Conservation (phyloP, 768 basidiomycete species). For the Pleurotus tuber-regium region DNA sequence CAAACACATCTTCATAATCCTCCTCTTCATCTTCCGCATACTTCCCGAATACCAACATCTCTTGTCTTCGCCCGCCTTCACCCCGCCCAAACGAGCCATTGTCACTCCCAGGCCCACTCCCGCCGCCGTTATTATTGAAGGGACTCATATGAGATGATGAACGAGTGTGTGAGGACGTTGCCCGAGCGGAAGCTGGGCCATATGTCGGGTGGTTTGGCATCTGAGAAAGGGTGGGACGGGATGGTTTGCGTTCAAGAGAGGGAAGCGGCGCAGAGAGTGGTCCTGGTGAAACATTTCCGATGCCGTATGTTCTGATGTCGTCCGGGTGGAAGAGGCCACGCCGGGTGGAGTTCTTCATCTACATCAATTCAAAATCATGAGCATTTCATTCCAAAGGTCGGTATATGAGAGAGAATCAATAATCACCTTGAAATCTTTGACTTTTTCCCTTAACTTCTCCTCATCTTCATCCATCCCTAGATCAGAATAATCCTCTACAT, state of each 20-base stretch:
- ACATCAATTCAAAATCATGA: neutral
- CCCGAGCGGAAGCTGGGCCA: constrained; percentile 18
- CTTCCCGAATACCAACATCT: constrained; percentile 71
- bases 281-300: constrained; percentile 50
- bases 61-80: constrained; percentile 54
- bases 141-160: constrained; percentile 55
- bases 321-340: constrained; percentile 85
- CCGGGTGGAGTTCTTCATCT: constrained; percentile 72
- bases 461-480: constrained; percentile 79
- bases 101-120: constrained; percentile 16
- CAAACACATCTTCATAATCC: constrained; percentile 96
- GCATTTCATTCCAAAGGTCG: neutral
- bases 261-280: constrained; percentile 72
- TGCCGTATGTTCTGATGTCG: constrained; percentile 77
- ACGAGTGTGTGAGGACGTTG: constrained; percentile 43
- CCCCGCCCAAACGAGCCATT: constrained; percentile 58
- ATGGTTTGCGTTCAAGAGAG: constrained; percentile 46
- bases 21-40: constrained; percentile 87
- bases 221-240: constrained; percentile 52
- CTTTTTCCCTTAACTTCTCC: constrained; percentile 63
- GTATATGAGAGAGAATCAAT: neutral
- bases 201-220: constrained; percentile 21
- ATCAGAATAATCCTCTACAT: constrained; percentile 89
- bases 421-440: constrained; percentile 79
- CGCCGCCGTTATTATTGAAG: constrained; percentile 36